Conservation (phyloP, 164 flowering plant genomes). For the Malania oleifera region DNA sequence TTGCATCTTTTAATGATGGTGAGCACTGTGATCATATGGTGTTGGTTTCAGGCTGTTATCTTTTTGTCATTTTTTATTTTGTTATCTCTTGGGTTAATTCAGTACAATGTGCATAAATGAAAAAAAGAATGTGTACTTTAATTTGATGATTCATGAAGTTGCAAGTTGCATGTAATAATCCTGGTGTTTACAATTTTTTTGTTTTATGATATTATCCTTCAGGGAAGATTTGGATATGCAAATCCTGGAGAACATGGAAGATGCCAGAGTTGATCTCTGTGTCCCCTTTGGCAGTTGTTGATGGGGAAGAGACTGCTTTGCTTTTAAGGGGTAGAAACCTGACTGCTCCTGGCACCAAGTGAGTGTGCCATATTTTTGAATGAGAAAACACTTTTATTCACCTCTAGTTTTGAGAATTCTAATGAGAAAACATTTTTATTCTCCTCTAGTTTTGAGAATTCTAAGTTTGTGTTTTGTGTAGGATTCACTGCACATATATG, state of each 20-base stretch:
- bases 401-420: background rate
- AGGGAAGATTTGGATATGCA: constrained; percentile 69
- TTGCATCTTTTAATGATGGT: constrained; percentile 82
- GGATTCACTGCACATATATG: constrained; percentile 71
- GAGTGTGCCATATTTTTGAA: constrained; percentile 13
- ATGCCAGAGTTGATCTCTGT: constrained; percentile 68
- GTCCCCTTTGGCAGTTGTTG: constrained; percentile 83
- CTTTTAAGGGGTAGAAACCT: constrained; percentile 68
- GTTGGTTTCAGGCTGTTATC: background rate
- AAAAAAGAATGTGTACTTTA: background rate
- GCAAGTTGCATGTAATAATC: background rate
- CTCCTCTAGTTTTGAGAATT: background rate
- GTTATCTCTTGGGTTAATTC: background rate
- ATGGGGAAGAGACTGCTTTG: constrained; percentile 62
- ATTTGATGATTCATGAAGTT: background rate
- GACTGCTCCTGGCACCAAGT: constrained; percentile 64
- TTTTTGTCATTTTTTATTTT: background rate
- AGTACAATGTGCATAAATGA: background rate
- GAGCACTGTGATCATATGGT: constrained; percentile 9
- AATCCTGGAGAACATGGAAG: constrained; percentile 65
- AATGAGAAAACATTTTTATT: background rate
- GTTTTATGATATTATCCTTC: constrained; percentile 11
- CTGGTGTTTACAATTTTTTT: constrained; percentile 4
- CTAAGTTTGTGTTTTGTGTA: constrained; percentile 23
- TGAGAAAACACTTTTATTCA: background rate